phyloP scores from a whole-genome alignment of 331 rosid genomes.

The Spiraea crenata region DNA sequence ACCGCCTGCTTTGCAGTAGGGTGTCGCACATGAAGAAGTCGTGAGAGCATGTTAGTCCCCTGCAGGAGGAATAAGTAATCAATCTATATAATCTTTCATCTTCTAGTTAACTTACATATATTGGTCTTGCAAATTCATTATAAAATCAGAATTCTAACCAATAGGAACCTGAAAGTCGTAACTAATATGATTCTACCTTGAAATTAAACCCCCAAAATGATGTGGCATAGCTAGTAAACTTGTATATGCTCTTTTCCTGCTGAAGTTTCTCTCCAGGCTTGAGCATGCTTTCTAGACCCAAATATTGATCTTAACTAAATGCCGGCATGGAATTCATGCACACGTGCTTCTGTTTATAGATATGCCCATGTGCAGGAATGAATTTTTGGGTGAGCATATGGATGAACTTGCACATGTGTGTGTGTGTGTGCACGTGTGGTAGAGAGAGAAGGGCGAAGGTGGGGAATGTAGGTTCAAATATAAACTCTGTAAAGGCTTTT shows the following conservation, averaged over 20 bases:
- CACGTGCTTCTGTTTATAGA: neutral
- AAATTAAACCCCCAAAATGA: neutral
- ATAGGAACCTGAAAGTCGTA: neutral
- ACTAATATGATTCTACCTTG: neutral
- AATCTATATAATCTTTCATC: conserved; percentile 2
- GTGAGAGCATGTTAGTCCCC: conserved; percentile 96
- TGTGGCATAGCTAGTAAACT: neutral
- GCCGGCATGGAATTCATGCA: neutral
- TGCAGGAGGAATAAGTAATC: conserved; percentile 29
- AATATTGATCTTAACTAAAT: neutral
- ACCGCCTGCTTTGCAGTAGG: conserved; percentile 97
- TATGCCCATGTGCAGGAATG: neutral
- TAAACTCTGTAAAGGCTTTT: neutral
- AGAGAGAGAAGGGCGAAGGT: neutral
- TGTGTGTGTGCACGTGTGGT: neutral
- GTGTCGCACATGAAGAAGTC: conserved; percentile 89
- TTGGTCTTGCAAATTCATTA: neutral
- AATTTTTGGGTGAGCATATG: neutral
- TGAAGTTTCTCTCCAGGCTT: neutral
- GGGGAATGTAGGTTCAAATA: neutral
- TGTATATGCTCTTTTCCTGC: neutral
- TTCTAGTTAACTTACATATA: neutral
- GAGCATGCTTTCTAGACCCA: neutral
- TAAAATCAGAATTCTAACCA: neutral
- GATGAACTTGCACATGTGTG: neutral